These are phyloP conservation scores for Pseudocercospora vitis DNA, from an alignment of 2,329 filamentous ascomycete species.

Conservation along the genomic window DNA sequence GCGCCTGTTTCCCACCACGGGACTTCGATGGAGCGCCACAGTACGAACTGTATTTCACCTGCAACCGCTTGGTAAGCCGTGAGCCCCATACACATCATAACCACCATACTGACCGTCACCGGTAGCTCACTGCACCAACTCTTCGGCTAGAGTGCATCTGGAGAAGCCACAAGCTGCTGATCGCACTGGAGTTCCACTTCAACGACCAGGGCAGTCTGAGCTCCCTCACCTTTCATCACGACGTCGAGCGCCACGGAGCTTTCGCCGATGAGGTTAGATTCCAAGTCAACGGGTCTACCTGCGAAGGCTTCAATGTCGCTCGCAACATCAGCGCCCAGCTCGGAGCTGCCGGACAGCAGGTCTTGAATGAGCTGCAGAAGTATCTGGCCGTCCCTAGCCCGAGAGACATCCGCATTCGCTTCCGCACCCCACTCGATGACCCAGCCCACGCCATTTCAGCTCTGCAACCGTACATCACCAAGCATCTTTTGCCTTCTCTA, in stretches of 20 bases:
- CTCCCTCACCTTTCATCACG: neutral
- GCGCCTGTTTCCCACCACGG: neutral
- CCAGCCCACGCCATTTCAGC: neutral
- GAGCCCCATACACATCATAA: too few relatives aligned
- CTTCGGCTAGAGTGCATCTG: constrained; percentile 14
- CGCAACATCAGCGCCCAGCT: neutral
- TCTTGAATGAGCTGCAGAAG: constrained; percentile 5
- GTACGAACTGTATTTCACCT: constrained; percentile 3
- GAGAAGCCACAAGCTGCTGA: neutral
- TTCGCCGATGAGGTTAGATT: constrained; percentile 15
- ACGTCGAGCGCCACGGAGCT: neutral
- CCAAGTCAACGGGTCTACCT: constrained; percentile 8
- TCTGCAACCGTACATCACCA: constrained; percentile 18
- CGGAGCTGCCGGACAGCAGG: neutral
- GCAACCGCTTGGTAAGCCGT: constrained; percentile 16
- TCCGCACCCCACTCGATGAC: constrained; percentile 8
- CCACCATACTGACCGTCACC: constrained; percentile 4
- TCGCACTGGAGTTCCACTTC: constrained; percentile 8
- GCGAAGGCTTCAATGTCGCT: constrained; percentile 15
- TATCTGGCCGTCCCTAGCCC: constrained; percentile 3
- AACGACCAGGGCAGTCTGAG: neutral
- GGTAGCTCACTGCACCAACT: constrained; percentile 17
- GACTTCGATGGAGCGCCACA: neutral
- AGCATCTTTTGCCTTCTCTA: constrained; percentile 16
- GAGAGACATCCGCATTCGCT: constrained; percentile 14